Base-by-base conservation (phyloP, 2,329 filamentous ascomycete species). In the Microsporum ferrugineum region DNA sequence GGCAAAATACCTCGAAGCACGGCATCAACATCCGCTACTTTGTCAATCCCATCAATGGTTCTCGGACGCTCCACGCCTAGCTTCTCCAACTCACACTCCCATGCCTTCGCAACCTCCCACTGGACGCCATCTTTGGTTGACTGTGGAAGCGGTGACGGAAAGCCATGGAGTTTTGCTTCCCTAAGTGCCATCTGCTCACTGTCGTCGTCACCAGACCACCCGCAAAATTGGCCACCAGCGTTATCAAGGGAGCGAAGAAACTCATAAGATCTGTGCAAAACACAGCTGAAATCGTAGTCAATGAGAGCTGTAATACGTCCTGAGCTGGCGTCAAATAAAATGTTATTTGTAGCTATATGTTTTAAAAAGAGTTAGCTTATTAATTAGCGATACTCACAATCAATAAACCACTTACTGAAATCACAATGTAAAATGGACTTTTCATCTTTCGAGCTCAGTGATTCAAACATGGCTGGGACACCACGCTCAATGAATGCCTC, bases 261-360 rank as follows among this genome's bases (percentile, higher is more conserved):
- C 61, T 70, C 68, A 60, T 68, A 65, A 33, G 60, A 65, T 62
- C 65, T 63, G 58, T 67, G 64, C 27, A 64, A 61, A 58, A 70
- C 66, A 60, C 63, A 65, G 14, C 67, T 58, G 36, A 68, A 70
- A 60, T 69, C 67, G 60, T 67, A 70, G 63, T 70, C 68, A 41
- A 70, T 60, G 39, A 72, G 65, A 12, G 17, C 17, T 23, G 17
- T 23, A 23, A 23, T 23, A 23, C 17, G 17, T 23, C 17, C 17
- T 23, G 17, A 23, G 17, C 17, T 23, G 17, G 17, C 17, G 17
- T 23, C 17, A 23, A 23, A 23, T 23, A 23, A 23, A 23, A 72
- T 57, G 58, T 72, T 72, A 61, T 68, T 63, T 5, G 66, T 47
- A 57, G 65, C 67, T 69, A 36, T 12, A 39, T 1, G 27, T 55